A percentile compares a stretch with the other conserved stretches of the same genome.
phyloP scores from a whole-genome alignment of 2,329 filamentous ascomycete species.

The Penicillium digitatum region DNA sequence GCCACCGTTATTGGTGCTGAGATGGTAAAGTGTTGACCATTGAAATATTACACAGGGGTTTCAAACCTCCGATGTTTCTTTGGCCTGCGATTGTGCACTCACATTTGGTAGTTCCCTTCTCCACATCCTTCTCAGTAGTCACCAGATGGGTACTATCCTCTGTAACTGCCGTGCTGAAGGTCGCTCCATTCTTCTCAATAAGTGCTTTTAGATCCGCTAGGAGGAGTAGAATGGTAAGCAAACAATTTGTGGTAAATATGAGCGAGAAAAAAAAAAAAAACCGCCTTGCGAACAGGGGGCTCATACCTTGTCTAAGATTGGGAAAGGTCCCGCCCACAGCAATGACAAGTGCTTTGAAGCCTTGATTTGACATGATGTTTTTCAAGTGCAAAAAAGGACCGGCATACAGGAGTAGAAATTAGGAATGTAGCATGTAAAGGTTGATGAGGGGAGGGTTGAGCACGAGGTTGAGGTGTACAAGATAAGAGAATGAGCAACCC shows the following conservation, averaged over 20 bases:
- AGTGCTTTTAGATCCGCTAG: constrained; percentile 32
- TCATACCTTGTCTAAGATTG: constrained; percentile 49
- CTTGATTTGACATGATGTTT: constrained; percentile 22
- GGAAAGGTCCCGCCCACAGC: constrained; percentile 60
- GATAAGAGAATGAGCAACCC: not conserved
- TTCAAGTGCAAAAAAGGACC: not conserved
- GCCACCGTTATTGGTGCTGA: not conserved
- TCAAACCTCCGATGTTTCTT: not conserved
- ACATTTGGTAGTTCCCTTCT: constrained; percentile 37
- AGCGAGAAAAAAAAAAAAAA: constrained; percentile 4
- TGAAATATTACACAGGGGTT: not conserved
- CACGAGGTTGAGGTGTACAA: not conserved
- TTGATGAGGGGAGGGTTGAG: not conserved
- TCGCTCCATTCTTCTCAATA: constrained; percentile 35
- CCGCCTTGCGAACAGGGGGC: constrained; percentile 6
- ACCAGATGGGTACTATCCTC: constrained; percentile 39
- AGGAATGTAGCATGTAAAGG: too few species aligned
- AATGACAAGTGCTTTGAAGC: constrained; percentile 41
- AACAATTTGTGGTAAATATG: constrained; percentile 4
- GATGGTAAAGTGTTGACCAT: rapidly evolving
- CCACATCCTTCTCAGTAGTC: constrained; percentile 35
- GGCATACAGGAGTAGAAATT: not conserved
- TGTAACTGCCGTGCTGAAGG: constrained; percentile 29
- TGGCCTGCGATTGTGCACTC: constrained; percentile 8
- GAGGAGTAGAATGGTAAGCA: constrained; percentile 6